Conservation (phyloP, 257 asterid genomes). For the Osmanthus fragrans region DNA sequence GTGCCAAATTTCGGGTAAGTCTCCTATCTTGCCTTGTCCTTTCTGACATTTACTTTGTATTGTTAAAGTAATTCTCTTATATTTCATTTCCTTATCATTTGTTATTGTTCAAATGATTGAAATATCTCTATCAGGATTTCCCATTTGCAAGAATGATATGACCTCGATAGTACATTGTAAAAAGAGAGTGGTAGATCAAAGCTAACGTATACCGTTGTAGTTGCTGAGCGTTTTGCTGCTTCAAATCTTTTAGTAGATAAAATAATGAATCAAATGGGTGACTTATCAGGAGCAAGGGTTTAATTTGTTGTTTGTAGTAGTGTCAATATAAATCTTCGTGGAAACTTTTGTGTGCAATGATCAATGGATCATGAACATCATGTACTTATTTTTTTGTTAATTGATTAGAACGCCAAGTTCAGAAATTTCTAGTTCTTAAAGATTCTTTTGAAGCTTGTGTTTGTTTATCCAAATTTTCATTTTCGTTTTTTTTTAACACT, state of each 20-base stretch:
- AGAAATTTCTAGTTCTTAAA: neutral
- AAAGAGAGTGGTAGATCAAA: neutral
- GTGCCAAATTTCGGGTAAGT: conserved; percentile 40
- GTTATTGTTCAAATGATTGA: neutral
- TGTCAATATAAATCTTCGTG: neutral
- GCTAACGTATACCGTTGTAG: neutral
- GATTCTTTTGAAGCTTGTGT: neutral
- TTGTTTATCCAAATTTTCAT: neutral
- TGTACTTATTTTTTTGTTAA: neutral
- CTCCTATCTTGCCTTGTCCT: conserved; percentile 3
- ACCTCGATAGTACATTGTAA: neutral
- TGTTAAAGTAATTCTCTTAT: neutral
- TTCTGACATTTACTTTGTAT: conserved; percentile 6
- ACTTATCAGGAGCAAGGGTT: neutral
- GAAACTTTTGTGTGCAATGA: conserved; percentile 18
- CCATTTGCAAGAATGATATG: neutral
- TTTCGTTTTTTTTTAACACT: no score
- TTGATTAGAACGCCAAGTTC: neutral
- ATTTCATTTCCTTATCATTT: conserved; percentile 3
- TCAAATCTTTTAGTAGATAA: neutral
- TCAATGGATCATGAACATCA: no score
- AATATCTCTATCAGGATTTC: neutral
- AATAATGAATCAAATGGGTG: neutral
- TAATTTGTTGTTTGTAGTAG: neutral
- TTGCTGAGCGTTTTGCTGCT: neutral